Conservation (phyloP, 2,329 filamentous ascomycete genomes). For the Corynespora cassiicola region DNA sequence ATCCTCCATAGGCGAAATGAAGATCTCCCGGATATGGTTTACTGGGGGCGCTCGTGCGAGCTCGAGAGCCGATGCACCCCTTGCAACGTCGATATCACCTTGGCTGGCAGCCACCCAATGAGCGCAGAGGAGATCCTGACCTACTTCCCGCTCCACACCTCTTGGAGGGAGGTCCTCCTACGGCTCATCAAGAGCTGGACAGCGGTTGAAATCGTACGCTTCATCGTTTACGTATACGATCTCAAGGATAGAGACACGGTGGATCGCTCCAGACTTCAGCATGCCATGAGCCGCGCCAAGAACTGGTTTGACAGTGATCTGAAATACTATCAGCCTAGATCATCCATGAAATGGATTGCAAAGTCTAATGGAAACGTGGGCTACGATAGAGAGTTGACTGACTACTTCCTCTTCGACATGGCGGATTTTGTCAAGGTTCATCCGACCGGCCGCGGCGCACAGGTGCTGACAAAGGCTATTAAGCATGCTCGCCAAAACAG, state of each 20-base stretch:
- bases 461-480: slow-evolving; percentile 10
- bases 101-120: not conserved
- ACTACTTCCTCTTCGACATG: slow-evolving; percentile 13
- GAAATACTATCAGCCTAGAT: too few relatives aligned
- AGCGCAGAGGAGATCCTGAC: slow-evolving; percentile 11
- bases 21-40: too few relatives aligned
- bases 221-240: too few relatives aligned
- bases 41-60: too few relatives aligned
- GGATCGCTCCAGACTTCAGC: too few relatives aligned
- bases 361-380: too few relatives aligned
- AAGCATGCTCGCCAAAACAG: slow-evolving; percentile 6
- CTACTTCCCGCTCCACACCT: slow-evolving; percentile 5
- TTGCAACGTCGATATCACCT: slow-evolving; percentile 1
- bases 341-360: too few relatives aligned
- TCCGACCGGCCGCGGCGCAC: slow-evolving; percentile 3
- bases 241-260: too few relatives aligned
- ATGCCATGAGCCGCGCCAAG: too few relatives aligned
- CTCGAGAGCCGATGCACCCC: slow-evolving; percentile 1
- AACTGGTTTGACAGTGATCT: too few relatives aligned
- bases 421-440: slow-evolving; percentile 8
- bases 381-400: too few relatives aligned
- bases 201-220: slow-evolving; percentile 2
- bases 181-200: slow-evolving; percentile 5
- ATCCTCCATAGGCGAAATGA: too few relatives aligned
- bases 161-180: not conserved